Evolutionary conservation across 2,329 filamentous ascomycete genomes (phyloP), one percentile per base, ranked within the genome.

Genomic region (Harringtonia lauricola): DNA sequence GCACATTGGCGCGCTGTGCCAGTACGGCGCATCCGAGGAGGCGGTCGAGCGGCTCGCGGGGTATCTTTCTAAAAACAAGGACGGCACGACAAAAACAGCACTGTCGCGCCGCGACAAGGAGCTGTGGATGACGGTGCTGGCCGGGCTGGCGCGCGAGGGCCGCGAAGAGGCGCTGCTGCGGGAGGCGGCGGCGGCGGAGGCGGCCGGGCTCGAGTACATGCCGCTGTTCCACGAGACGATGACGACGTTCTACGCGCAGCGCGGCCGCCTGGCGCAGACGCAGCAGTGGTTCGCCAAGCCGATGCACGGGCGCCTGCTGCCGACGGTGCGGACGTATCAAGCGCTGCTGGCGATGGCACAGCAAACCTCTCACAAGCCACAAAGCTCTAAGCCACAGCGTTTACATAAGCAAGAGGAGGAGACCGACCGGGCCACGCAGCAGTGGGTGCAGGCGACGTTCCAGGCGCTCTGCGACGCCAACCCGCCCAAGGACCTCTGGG

Each of bases 231-330:
- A 80, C 51, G 58, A 68, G 45, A 58, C 73, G 29, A 66, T 92
- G 57, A 71, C 80, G 3, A 60, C 59, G 0, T 83, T 82, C 52
- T 87, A 81, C 52, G 74, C 81, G 2, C 58, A 65, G 13, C 68
- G 67, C 36, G 65, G 79, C 51, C 65, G 77, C 38, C 56, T 82
- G 4, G 58, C 68, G n/a, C 72, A 76, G 48, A 80, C 80, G 3
- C 80, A 83, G 54, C 57, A 66, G 13, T 86, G 87, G 76, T 88
- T 83, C 53, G 62, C 71, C 19, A 74, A 72, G 48, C 66, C 72
- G 2, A 63, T 79, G 4, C 54, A 62, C 14, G 57, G 56, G 24
- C 57, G 57, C 18, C 52, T 59, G 34, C 54, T 59, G 45, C 68
- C 71, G 2, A 67, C 65, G 13, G 53, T 66, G 7, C 50, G 58